A percentile compares a stretch with the other conserved stretches of the same genome.
Evolutionary conservation across 108 stramenopile genomes (phyloP).

Genomic region (Nitzschia putrida): DNA sequence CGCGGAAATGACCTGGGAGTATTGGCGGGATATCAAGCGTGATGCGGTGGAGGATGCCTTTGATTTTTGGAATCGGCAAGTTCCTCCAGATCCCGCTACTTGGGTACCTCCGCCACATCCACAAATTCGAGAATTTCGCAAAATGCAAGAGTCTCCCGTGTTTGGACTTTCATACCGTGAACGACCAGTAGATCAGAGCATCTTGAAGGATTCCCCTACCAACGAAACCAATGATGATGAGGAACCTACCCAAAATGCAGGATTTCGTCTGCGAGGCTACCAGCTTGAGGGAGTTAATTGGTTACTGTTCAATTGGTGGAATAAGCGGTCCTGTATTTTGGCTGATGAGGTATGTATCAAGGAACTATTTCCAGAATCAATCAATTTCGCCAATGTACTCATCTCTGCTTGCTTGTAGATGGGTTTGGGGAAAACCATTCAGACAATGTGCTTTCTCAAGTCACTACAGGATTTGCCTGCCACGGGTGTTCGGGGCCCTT

Average conservation of each 20-base stretch:
- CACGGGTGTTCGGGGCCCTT: constrained; percentile 80
- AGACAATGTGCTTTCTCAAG: constrained; percentile 74
- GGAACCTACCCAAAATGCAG: constrained; percentile 36
- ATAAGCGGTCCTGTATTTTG: constrained; percentile 90
- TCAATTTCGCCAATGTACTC: not conserved
- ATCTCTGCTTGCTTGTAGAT: constrained; percentile 35
- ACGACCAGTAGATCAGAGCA: constrained; percentile 41
- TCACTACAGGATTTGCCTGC: constrained; percentile 52
- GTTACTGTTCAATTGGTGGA: constrained; percentile 94
- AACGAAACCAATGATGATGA: constrained; percentile 48
- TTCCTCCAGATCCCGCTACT: constrained; percentile 56
- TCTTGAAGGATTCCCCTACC: constrained; percentile 25
- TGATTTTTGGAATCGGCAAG: constrained; percentile 81
- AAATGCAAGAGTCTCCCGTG: constrained; percentile 70
- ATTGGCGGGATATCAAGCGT: constrained; percentile 83
- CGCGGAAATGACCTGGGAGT: constrained; percentile 88
- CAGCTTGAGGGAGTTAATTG: constrained; percentile 97
- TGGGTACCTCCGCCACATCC: constrained; percentile 56
- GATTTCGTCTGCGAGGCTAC: constrained; percentile 86
- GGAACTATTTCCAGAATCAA: not conserved
- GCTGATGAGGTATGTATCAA: constrained; percentile 79
- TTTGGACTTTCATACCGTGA: constrained; percentile 67
- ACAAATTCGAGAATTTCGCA: constrained; percentile 75
- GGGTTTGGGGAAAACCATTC: constrained; percentile 85
- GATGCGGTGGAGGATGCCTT: constrained; percentile 81